phyloP scores from a whole-genome alignment of 148 eudicot species.

The Arbutus unedo region DNA sequence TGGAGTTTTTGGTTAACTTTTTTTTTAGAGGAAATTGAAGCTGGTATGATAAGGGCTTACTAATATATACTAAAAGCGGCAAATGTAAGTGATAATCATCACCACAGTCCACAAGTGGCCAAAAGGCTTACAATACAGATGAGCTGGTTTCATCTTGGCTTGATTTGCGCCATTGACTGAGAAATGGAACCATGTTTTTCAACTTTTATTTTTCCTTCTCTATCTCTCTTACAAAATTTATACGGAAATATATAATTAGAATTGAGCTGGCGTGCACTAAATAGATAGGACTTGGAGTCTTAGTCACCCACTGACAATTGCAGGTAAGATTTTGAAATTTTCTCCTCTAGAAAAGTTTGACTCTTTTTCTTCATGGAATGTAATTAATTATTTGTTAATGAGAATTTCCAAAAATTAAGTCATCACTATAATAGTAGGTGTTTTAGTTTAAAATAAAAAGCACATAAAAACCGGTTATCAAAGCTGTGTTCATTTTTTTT shows the following conservation, averaged over 20 bases:
- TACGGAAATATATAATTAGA: not conserved
- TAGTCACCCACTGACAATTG: not conserved
- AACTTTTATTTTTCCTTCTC: not conserved
- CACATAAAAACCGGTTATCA: too few relatives aligned
- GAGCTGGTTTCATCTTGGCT: slow-evolving; percentile 5
- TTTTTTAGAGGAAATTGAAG: not conserved
- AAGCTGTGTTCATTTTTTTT: too few relatives aligned
- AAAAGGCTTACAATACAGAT: not conserved
- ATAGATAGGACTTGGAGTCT: not conserved
- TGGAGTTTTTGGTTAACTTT: not conserved
- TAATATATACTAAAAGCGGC: not conserved
- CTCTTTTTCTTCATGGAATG: not conserved
- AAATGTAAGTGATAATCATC: not conserved
- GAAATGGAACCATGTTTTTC: not conserved
- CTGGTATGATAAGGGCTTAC: not conserved
- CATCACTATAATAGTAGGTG: not conserved
- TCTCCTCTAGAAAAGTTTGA: too few relatives aligned
- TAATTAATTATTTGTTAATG: not conserved
- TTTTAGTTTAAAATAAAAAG: not conserved
- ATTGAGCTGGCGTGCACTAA: not conserved
- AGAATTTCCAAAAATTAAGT: not conserved
- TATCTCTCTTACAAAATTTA: not conserved
- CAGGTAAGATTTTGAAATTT: not conserved
- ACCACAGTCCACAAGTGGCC: not conserved
- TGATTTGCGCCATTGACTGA: not conserved